Base-by-base conservation (phyloP, 2,329 filamentous ascomycete genomes). In the Colletotrichum camelliae region DNA sequence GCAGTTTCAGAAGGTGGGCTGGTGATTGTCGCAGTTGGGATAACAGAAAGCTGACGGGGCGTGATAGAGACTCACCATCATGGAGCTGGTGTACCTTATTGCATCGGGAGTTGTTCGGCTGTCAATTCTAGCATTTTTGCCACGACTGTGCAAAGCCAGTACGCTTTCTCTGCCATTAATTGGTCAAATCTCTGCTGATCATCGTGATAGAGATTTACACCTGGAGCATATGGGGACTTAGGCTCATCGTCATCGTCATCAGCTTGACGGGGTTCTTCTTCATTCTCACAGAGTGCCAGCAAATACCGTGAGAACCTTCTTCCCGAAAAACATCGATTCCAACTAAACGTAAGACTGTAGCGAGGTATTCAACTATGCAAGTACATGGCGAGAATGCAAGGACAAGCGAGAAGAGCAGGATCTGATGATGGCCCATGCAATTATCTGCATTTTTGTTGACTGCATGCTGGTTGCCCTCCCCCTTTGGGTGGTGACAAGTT, bases 401-500 rank as follows among this genome's bases (percentile, higher is more conserved):
- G 74, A 78, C 8, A 67, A 73, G 7, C 31, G 60, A 15, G 74
- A 77, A 4, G 80, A 83, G 67, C 78, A 78, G 35, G 72, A 62
- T 15, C 82, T 86, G 79, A 83, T 86, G 81, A 79, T 81, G 58
- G 78, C 80, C 1, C 83, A 85, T 66, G 80, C 80, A n/a, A 73
- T 80, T 16, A 71, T 82, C 13, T 81, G 82, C 33, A 78, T 85
- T 12, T 78, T 81, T 35, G 78, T 86, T 7, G 85, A 87, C 58
- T 67, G 83, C 12, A 75, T 80, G 48, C 80, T 86, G 12, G 77
- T 86, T 27, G 76, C 80, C 5, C 78, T 87, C 29, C 83, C 85
- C 3, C 81, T 85, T 31, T 86, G 82, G 82, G 81, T 85, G 15
- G 82, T 86, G 29, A 79, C 80, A 16, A 81, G 64, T 48, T 85